phyloP scores from a whole-genome alignment of 2,329 filamentous ascomycete genomes.

The Rhinocladiella similis region DNA sequence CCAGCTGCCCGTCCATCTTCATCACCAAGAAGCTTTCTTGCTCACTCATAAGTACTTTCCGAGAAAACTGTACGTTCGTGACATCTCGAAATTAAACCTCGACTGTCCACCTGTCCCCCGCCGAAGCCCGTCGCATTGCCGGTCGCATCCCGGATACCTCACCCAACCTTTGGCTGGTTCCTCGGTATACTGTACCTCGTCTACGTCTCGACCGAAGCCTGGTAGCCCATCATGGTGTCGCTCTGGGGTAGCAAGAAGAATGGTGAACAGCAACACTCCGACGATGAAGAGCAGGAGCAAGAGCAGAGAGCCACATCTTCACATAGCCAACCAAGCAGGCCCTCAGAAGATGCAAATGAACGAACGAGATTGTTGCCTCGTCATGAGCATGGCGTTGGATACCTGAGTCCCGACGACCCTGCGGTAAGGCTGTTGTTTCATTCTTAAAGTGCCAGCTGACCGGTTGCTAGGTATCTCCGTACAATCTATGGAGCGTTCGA shows the following conservation, averaged over 20 bases:
- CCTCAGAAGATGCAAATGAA: constrained; percentile 54
- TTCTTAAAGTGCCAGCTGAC: background rate
- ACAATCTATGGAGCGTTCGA: constrained; percentile 91
- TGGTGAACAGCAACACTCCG: constrained; percentile 37
- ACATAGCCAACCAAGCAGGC: constrained; percentile 20
- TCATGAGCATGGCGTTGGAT: constrained; percentile 63
- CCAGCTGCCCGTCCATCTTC: too few relatives aligned
- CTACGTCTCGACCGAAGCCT: too few relatives aligned
- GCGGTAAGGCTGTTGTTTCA: constrained; percentile 56
- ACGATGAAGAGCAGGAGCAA: constrained; percentile 27
- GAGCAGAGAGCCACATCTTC: constrained; percentile 18
- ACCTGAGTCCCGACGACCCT: constrained; percentile 76
- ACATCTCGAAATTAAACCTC: background rate
- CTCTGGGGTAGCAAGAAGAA: constrained; percentile 58
- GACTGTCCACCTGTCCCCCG: too few relatives aligned
- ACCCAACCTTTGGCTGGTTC: too few relatives aligned
- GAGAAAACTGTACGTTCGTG: too few relatives aligned
- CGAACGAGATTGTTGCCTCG: constrained; percentile 62
- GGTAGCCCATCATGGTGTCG: constrained; percentile 45
- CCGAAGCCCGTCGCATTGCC: too few relatives aligned
- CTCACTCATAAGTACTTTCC: too few relatives aligned
- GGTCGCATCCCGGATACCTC: too few relatives aligned
- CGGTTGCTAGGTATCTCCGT: constrained; percentile 66
- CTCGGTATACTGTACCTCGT: too few relatives aligned
- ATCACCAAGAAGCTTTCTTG: too few relatives aligned